Evolutionary conservation across 176 grass and related monocot genomes (phyloP).

Genomic region (Avena eriantha): DNA sequence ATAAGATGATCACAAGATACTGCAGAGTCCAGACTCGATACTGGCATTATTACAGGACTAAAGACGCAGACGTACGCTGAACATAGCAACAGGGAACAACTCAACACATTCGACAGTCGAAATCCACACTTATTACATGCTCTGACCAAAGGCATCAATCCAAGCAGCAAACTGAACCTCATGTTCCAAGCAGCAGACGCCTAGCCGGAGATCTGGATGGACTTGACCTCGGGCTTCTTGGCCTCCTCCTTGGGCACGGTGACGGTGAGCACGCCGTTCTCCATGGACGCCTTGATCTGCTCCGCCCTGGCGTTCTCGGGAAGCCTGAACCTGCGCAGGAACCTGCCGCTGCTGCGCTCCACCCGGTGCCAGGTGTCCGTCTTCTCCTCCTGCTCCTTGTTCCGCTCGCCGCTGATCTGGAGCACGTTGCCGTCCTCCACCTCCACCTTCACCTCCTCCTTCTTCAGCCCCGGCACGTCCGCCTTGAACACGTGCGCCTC

Average conservation of each 20-base stretch:
- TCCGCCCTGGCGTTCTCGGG: conserved; percentile 59
- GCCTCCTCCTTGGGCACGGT: conserved; percentile 63
- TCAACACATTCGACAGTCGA: neutral
- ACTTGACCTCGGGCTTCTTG: conserved; percentile 51
- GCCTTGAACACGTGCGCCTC: conserved; percentile 76
- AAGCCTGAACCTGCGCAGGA: conserved; percentile 54
- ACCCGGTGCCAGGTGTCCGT: conserved; percentile 58
- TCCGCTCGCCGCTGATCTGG: conserved; percentile 66
- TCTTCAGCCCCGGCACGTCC: conserved; percentile 62
- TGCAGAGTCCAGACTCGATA: neutral
- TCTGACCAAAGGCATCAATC: neutral
- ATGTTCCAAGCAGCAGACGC: neutral
- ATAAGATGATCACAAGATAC: too few relatives aligned
- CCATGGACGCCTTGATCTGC: conserved; percentile 61
- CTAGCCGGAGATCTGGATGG: conserved; percentile 61
- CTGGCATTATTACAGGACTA: neutral
- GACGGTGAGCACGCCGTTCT: conserved; percentile 69
- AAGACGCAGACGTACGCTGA: neutral
- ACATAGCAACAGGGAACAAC: neutral
- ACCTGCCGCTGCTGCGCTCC: conserved; percentile 69
- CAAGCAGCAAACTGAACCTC: neutral
- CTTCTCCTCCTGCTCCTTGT: conserved; percentile 70
- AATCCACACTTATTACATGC: neutral
- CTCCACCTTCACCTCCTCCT: conserved; percentile 75
- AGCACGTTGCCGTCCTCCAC: conserved; percentile 60